A percentile compares a stretch with the other conserved stretches of the same genome.
Evolutionary conservation across 2,329 filamentous ascomycete species (phyloP).

Genomic region (Rasamsonia emersonii): DNA sequence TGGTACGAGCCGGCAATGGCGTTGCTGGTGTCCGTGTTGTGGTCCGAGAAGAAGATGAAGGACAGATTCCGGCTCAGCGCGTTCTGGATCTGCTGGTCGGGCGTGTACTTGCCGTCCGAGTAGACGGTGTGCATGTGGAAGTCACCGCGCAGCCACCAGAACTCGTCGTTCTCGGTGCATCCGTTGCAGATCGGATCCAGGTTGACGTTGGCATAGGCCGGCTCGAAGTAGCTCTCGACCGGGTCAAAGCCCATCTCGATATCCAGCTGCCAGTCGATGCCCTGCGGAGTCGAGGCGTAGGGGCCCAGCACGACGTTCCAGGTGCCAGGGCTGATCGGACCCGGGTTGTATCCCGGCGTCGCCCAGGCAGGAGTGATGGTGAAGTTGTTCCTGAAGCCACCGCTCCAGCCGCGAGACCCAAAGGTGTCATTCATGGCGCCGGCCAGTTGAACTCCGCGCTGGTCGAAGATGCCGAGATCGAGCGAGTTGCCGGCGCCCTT

Average conservation of each 20-base stretch:
- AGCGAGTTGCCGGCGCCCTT: conserved; percentile 12
- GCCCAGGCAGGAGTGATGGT: conserved; percentile 13
- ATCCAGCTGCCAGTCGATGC: conserved; percentile 14
- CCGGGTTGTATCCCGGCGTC: conserved; percentile 16
- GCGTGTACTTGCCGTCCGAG: conserved; percentile 15
- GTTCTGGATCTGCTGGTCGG: conserved; percentile 8
- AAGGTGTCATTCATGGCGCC: conserved; percentile 6
- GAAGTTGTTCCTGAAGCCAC: conserved; percentile 14
- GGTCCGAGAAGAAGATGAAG: conserved; percentile 18
- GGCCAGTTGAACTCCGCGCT: conserved; percentile 10
- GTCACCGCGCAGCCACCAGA: conserved; percentile 14
- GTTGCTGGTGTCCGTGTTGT: conserved; percentile 16
- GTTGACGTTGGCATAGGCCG: conserved; percentile 7
- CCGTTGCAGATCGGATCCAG: conserved; percentile 6
- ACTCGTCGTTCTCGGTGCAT: conserved; percentile 1
- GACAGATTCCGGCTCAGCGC: conserved; percentile 11
- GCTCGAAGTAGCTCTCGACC: conserved; percentile 6
- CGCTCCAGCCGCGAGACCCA: conserved; percentile 13
- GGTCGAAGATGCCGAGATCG: conserved; percentile 15
- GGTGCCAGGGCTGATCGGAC: conserved; percentile 12
- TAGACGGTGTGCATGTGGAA: conserved; percentile 19
- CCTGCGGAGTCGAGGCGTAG: conserved; percentile 11
- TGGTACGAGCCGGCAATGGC: conserved; percentile 12
- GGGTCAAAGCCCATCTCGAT: conserved; percentile 10
- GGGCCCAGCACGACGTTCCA: conserved; percentile 16